Evolutionary conservation across 148 eudicot genomes (phyloP), one percentile per base, ranked within the genome.

Genomic region (Rhododendron henanense): DNA sequence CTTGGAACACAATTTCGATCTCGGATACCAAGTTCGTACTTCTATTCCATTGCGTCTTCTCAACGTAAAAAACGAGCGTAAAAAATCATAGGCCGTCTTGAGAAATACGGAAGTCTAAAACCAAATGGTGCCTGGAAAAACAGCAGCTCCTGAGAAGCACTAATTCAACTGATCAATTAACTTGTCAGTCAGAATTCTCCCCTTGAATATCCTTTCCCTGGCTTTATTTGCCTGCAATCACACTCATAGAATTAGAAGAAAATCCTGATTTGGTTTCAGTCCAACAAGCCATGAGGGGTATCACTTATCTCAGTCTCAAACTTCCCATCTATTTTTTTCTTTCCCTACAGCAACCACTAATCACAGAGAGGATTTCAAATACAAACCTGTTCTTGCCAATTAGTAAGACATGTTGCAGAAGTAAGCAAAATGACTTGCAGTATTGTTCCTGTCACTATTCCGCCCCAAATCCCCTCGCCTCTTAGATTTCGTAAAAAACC

Each of bases 321-420:
- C 25, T 63, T 21, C 28, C 69, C 69, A 23, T 63, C 1, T 2
- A 21, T 45, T 63, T 35, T 33, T 73, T 77, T 14, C 4, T 19
- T 19, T 5, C 23, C 21, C 6, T 44, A 44, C 47, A 5, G 47
- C 47, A 44, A 44, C 7, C 47, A 44, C 47, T 44, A 5, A 44
- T 5, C 47, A 21, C 10, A 50, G 25, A 37, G 75, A 3, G 65
- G 16, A 2, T 67, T 45, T 6, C 25, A 10, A 69, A 31, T 1
- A 37, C 7, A 18, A 77, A 89, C 91, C 91, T 87, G 86, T 63
- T 88, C 85, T 86, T 87, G 67, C 93, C 90, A 90, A 25, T 91
- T 81, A 37, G 85, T 87, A 31, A 69, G 81, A 65, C 55, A 50
- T 13, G 88, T 77, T 55, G 87, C 51, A 3, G 77, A 5, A 14